These are phyloP conservation scores for Aureobasidium sp. DNA, from an alignment of 2,329 filamentous ascomycete species.

Conservation along the genomic window DNA sequence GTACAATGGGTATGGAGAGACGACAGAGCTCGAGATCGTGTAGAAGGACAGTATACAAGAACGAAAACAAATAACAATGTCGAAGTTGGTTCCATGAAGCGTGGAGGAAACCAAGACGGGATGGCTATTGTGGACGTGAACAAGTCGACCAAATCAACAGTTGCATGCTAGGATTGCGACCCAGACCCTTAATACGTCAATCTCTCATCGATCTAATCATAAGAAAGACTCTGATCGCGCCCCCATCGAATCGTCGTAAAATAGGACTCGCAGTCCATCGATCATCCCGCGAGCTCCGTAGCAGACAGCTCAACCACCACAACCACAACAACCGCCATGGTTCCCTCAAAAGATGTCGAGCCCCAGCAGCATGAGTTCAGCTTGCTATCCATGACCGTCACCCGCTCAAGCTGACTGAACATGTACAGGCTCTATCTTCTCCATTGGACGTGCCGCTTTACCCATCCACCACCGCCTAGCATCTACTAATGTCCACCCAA, in stretches of 20 bases:
- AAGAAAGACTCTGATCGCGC: slow-evolving; percentile 41
- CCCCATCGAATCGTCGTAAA: slow-evolving; percentile 1
- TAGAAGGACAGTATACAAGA: slow-evolving; percentile 10
- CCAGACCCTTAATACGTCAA: slow-evolving; percentile 49
- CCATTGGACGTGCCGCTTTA: slow-evolving; percentile 46
- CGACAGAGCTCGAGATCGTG: slow-evolving; percentile 38
- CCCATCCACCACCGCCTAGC: slow-evolving; percentile 3
- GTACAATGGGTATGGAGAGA: slow-evolving; percentile 53
- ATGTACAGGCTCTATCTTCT: slow-evolving; percentile 56
- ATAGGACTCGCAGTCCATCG: slow-evolving; percentile 22
- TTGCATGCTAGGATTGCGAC: slow-evolving; percentile 44
- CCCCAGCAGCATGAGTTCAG: neutral
- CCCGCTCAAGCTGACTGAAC: neutral
- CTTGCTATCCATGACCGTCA: neutral
- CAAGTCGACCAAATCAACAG: neutral
- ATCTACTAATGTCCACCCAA: slow-evolving; percentile 29
- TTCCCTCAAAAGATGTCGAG: slow-evolving; percentile 7
- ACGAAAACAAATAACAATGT: neutral
- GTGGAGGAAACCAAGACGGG: neutral
- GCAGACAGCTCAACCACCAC: slow-evolving; percentile 10
- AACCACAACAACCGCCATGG: neutral
- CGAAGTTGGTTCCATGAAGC: no score
- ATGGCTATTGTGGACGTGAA: neutral
- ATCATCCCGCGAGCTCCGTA: slow-evolving; percentile 16
- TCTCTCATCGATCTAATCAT: slow-evolving; percentile 55